Evolutionary conservation across 2,329 filamentous ascomycete species (phyloP).

Genomic region (Aspergillus aculeatus): DNA sequence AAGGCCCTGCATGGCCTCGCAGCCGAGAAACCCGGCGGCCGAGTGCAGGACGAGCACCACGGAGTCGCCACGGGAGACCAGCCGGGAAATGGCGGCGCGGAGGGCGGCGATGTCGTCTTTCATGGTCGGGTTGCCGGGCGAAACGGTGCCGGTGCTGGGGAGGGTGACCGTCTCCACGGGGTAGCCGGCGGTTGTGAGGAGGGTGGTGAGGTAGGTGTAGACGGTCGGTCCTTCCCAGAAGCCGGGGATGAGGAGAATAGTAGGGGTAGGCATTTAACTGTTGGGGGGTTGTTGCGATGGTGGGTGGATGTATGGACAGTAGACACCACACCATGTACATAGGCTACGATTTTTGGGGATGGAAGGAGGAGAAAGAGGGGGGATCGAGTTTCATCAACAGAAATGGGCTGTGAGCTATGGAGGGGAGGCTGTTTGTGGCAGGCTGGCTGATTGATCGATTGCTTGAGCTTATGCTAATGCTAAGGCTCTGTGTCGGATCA

Average conservation of each 20-base stretch:
- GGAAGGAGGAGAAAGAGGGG: no score
- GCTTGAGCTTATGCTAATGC: background rate
- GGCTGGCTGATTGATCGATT: no score
- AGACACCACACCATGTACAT: no score
- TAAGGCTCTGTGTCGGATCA: background rate
- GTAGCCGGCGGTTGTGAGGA: background rate
- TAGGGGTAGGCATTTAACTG: background rate
- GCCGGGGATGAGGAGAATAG: constrained; percentile 7
- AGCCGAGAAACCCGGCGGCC: background rate
- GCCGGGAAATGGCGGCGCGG: background rate
- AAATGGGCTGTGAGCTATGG: no score
- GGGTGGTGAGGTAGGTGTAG: background rate
- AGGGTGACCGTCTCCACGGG: background rate
- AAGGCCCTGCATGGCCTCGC: background rate
- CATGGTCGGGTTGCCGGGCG: constrained; percentile 7
- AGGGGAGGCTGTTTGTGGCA: no score
- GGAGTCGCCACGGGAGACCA: background rate
- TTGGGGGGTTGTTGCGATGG: background rate
- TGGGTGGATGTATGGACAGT: no score
- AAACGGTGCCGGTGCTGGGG: constrained; percentile 2
- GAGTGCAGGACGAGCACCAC: constrained; percentile 3
- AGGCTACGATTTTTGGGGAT: no score
- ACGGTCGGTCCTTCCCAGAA: constrained; percentile 4
- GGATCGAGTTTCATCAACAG: no score
- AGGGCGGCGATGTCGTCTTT: constrained; percentile 1